These are phyloP conservation scores for Podospora conica DNA, from an alignment of 495 filamentous ascomycete genomes.

Conservation along the genomic window DNA sequence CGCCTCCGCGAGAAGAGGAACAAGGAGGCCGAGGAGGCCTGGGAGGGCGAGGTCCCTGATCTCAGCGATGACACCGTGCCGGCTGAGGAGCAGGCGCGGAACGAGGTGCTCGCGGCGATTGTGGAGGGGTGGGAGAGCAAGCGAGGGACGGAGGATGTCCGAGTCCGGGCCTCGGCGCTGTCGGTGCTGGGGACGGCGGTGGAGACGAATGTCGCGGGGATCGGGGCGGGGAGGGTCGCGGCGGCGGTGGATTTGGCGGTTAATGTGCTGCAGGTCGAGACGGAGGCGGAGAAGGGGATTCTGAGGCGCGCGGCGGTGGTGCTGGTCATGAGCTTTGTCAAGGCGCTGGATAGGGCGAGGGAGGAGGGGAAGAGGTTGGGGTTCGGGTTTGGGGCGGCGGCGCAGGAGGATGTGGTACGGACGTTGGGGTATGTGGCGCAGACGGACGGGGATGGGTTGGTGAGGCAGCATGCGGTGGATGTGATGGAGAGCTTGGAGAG, in stretches of 20 bases:
- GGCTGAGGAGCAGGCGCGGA: conserved; percentile 42
- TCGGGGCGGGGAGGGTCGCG: conserved; percentile 50
- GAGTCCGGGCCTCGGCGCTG: conserved; percentile 71
- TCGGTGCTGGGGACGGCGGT: conserved; percentile 62
- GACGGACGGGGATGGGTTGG: conserved; percentile 67
- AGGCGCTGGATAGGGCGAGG: conserved; percentile 54
- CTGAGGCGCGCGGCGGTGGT: conserved; percentile 67
- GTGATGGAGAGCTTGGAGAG: conserved; percentile 67
- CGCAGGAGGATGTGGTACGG: conserved; percentile 55
- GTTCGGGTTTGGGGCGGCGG: conserved; percentile 57
- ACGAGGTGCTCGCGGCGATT: conserved; percentile 55
- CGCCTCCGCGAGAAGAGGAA: conserved; percentile 40
- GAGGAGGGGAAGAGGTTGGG: conserved; percentile 47
- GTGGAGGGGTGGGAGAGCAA: conserved; percentile 68
- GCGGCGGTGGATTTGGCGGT: conserved; percentile 62
- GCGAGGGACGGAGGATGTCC: conserved; percentile 64
- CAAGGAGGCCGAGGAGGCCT: conserved; percentile 47
- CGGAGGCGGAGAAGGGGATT: conserved; percentile 57
- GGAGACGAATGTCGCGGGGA: conserved; percentile 58
- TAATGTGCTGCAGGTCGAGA: conserved; percentile 59
- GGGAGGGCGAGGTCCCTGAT: conserved; percentile 47
- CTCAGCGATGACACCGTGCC: conserved; percentile 38
- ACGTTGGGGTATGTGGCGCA: conserved; percentile 59
- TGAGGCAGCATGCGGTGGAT: conserved; percentile 62
- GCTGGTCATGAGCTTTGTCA: conserved; percentile 60